Percentiles rank a stretch among this genome's conserved stretches.
These are phyloP conservation scores for Wickerhamiella infanticola DNA, from an alignment of 1,139 yeast species.

Conservation along the genomic window DNA sequence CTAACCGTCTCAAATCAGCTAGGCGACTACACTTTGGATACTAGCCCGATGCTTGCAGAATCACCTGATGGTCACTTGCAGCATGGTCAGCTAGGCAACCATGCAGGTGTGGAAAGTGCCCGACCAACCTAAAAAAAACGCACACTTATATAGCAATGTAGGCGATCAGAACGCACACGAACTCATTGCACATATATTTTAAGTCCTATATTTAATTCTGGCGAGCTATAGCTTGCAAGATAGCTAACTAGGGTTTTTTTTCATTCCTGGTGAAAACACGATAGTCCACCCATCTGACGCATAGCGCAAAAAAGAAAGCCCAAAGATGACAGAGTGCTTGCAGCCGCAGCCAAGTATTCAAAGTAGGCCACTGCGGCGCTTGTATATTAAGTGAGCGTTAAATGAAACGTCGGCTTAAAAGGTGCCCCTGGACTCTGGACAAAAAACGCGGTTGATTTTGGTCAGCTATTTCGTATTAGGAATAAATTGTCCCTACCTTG, in stretches of 20 bases:
- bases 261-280: not conserved
- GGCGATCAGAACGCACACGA: too few species aligned
- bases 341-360: not conserved
- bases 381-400: slow-evolving; percentile 7
- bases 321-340: not conserved
- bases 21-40: not conserved
- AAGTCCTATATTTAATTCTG: too few species aligned
- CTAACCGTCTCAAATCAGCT: not conserved
- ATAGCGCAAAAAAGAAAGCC: not conserved
- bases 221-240: too few species aligned
- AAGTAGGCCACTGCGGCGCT: slow-evolving; percentile 1
- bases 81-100: not conserved
- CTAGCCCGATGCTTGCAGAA: not conserved
- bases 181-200: too few species aligned
- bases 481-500: too few species aligned
- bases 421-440: too few species aligned
- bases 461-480: too few species aligned
- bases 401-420: too few species aligned
- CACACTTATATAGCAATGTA: too few species aligned
- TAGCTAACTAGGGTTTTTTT: too few species aligned
- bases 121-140: too few species aligned
- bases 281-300: not conserved
- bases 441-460: too few species aligned
- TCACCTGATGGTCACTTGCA: not conserved
- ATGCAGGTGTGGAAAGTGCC: not conserved